Evolutionary conservation across 2,329 filamentous ascomycete genomes (phyloP), one percentile per base, ranked within the genome.

Genomic region (Xylaria multiplex): DNA sequence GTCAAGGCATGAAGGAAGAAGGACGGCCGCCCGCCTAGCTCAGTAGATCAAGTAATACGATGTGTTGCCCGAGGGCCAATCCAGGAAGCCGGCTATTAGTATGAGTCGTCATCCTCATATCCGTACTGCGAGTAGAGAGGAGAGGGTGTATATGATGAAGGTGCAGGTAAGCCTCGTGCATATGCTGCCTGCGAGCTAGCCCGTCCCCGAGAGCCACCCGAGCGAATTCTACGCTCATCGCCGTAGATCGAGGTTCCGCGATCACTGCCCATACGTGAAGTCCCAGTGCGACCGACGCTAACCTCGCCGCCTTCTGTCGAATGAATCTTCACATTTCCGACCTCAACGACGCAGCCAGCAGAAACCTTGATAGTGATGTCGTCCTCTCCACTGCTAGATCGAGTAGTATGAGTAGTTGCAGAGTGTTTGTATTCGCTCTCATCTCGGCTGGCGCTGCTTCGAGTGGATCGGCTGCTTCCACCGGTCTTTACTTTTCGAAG

Each of bases 391-490:
- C 83, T 82, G 64, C 81, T 84, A 16, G 84, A 86, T 40, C 85
- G 80, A 3, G 87, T 90, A 9, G 88, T 86, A 46, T 86, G 83
- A 13, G 88, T 90, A 0, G 87, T 88, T 32, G 85, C 86, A 60
- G 87, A 89, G 68, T 85, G 85, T 69, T 83, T 84, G 76, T 85
- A 88, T 62, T 89, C 88, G 76, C 87, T 90, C 64, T 90, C 87
- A 71, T 90, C 88, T 49, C 82, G 86, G 74, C 88, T 90, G 24
- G 77, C 83, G 68, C 83, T 88, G 80, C 84, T 89, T 69, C 83
- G 83, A 59, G 83, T 89, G 45, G 84, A 88, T 27, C 83, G 83
- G 73, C 84, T 87, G 79, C 83, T 87, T 6, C 79, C 82, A 65
- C 80, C 82, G 68, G 79, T 82, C 72, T 81, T 83, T 68, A 77